These are phyloP conservation scores for Penicillium sp. DNA, from an alignment of 2,329 filamentous ascomycete species.

Conservation along the genomic window DNA sequence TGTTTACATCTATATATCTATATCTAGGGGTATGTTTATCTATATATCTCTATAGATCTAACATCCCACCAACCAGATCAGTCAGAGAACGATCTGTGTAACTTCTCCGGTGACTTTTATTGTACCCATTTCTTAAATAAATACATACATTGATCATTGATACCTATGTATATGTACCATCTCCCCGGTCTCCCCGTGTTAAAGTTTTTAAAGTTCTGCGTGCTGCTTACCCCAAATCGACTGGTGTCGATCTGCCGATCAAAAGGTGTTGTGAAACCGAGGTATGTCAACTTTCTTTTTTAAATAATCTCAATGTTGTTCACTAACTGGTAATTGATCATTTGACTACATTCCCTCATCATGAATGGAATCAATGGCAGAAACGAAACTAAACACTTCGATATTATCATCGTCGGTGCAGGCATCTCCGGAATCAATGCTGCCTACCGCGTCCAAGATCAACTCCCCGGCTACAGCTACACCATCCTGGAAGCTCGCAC, in stretches of 20 bases:
- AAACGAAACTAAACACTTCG: constrained; percentile 33
- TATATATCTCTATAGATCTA: neutral
- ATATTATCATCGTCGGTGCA: constrained; percentile 68
- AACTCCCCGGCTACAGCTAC: constrained; percentile 59
- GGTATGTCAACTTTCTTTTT: constrained; percentile 21
- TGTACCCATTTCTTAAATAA: neutral
- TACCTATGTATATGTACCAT: no score
- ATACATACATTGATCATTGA: no score
- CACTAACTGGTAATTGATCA: neutral
- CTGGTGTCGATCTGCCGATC: neutral
- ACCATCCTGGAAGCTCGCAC: constrained; percentile 67
- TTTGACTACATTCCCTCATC: neutral
- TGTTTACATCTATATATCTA: neutral
- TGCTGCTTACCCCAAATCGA: neutral
- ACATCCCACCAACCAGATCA: neutral
- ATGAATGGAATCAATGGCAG: constrained; percentile 10
- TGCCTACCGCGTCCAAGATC: constrained; percentile 66
- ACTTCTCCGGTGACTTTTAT: neutral
- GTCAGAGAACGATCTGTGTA: neutral
- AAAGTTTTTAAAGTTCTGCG: neutral
- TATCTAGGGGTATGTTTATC: no score
- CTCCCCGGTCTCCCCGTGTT: neutral
- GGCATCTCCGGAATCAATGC: constrained; percentile 75
- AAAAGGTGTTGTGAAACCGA: constrained; percentile 17
- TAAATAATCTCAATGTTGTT: neutral